Conservation (phyloP, 2,329 filamentous ascomycete genomes). For the Xylaria multiplex region DNA sequence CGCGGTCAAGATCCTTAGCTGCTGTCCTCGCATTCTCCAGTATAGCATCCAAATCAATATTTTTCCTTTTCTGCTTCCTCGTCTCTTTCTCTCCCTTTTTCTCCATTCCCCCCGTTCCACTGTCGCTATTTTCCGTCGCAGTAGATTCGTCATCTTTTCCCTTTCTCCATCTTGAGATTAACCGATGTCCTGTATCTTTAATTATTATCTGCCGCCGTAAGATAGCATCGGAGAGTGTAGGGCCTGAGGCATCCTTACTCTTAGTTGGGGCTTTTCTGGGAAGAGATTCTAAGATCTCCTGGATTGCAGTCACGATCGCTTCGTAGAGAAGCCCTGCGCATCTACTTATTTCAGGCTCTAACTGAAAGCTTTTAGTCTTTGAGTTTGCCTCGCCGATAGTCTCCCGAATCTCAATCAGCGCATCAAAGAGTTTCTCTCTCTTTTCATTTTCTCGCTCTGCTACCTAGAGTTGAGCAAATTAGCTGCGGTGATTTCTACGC, state of each 20-base stretch:
- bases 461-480: background rate
- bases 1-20: constrained; percentile 5
- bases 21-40: constrained; percentile 7
- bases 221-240: background rate
- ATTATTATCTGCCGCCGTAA: background rate
- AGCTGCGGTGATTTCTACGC: background rate
- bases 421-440: constrained; percentile 5
- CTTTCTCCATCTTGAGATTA: constrained; percentile 1
- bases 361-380: constrained; percentile 12
- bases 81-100: background rate
- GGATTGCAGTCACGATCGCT: constrained; percentile 10
- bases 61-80: constrained; percentile 9
- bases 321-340: constrained; percentile 8
- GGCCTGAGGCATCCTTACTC: background rate
- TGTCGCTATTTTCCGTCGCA: too few species aligned
- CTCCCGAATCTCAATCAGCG: constrained; percentile 11
- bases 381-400: constrained; percentile 14
- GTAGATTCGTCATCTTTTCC: background rate
- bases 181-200: constrained; percentile 8
- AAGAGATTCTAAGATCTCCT: constrained; percentile 9
- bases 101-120: background rate
- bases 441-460: background rate
- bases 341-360: constrained; percentile 5
- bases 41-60: constrained; percentile 9
- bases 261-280: background rate